A percentile compares a stretch with the other conserved stretches of the same genome.
These are phyloP conservation scores for Camellia japonica DNA, from an alignment of 148 eudicot species.

Conservation along the genomic window DNA sequence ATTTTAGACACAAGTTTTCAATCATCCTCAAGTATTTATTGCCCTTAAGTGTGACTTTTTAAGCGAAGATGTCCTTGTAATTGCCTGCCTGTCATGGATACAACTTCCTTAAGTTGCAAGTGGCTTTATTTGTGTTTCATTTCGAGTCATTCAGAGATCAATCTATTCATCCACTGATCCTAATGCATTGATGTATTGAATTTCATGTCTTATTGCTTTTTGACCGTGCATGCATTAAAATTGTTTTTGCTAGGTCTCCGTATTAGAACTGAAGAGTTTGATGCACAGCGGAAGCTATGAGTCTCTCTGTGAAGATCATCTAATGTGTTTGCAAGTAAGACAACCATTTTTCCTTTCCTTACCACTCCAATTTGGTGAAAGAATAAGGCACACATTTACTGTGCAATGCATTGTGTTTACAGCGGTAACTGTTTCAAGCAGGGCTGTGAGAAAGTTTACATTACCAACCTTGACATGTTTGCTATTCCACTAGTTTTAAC, in stretches of 20 bases:
- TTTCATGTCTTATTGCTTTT: too few relatives aligned
- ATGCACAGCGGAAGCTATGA: slow-evolving; percentile 20
- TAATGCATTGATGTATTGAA: too few relatives aligned
- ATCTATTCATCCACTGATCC: too few relatives aligned
- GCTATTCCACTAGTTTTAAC: neutral
- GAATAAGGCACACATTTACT: neutral
- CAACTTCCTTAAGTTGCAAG: neutral
- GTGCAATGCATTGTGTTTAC: neutral
- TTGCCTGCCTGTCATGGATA: neutral
- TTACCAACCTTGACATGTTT: neutral
- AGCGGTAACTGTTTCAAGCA: neutral
- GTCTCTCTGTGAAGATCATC: slow-evolving; percentile 29
- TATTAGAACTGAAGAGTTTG: slow-evolving; percentile 18
- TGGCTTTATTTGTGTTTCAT: neutral
- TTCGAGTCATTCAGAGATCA: neutral
- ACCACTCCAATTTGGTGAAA: neutral
- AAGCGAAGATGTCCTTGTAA: neutral
- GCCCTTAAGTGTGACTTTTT: too few relatives aligned
- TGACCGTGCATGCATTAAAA: too few relatives aligned
- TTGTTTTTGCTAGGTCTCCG: slow-evolving; percentile 22
- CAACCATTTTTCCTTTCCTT: slow-evolving; percentile 4
- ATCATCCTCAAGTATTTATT: too few relatives aligned
- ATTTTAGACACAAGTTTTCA: neutral
- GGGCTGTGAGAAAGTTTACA: neutral
- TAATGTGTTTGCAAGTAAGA: slow-evolving; percentile 41